Evolutionary conservation across 106 monocot species (phyloP).

Genomic region (Ottelia alismoides): DNA sequence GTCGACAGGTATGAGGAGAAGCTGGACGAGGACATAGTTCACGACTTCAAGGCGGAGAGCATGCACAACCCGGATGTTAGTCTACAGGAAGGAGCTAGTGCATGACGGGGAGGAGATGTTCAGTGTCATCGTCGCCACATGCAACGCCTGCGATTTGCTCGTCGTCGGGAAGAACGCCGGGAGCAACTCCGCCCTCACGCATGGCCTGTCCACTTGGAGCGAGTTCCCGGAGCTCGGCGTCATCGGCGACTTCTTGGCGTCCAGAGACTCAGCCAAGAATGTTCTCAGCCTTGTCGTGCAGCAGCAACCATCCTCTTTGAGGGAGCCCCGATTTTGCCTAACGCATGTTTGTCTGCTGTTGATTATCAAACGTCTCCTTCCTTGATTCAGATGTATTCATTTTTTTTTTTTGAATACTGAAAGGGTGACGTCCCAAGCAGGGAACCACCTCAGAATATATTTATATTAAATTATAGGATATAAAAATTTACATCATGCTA

Average conservation of each 20-base stretch:
- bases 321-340: too few relatives aligned
- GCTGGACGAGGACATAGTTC: slow-evolving; percentile 24
- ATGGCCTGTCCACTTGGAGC: slow-evolving; percentile 50
- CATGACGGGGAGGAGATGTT: slow-evolving; percentile 37
- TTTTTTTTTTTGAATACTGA: too few relatives aligned
- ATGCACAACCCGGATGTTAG: slow-evolving; percentile 13
- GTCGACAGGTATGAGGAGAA: slow-evolving; percentile 4
- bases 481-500: too few relatives aligned
- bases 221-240: slow-evolving; percentile 54
- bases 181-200: slow-evolving; percentile 20
- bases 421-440: too few relatives aligned
- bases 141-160: slow-evolving; percentile 27
- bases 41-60: slow-evolving; percentile 17
- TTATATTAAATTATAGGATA: too few relatives aligned
- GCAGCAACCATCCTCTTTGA: too few relatives aligned
- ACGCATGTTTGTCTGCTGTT: too few relatives aligned
- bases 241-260: slow-evolving; percentile 46
- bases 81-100: slow-evolving; percentile 44
- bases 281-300: slow-evolving; percentile 40
- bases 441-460: too few relatives aligned
- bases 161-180: slow-evolving; percentile 42
- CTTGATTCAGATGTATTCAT: too few relatives aligned
- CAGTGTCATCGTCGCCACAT: slow-evolving; percentile 26
- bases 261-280: slow-evolving; percentile 23
- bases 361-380: too few relatives aligned